Evolutionary conservation across 2,329 filamentous ascomycete genomes (phyloP).

Genomic region (Fusarium kyushuense): DNA sequence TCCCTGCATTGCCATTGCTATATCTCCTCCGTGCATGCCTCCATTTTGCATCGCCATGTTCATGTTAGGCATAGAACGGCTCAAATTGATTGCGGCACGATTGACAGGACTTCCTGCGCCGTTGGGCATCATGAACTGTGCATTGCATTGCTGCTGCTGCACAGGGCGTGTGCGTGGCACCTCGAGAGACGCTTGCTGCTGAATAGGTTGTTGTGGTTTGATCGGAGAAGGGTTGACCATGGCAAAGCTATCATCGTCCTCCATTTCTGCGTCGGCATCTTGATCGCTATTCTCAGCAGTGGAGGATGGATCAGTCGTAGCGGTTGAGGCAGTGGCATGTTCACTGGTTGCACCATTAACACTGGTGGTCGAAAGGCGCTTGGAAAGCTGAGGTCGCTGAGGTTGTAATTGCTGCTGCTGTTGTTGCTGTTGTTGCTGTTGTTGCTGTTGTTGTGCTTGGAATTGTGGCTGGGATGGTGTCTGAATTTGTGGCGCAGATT

Average conservation of each 20-base stretch:
- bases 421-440: slow-evolving; percentile 23
- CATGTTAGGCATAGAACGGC: slow-evolving; percentile 61
- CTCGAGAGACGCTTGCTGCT: slow-evolving; percentile 58
- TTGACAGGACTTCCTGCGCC: slow-evolving; percentile 53
- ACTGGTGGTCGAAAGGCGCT: slow-evolving; percentile 53
- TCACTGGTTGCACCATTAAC: slow-evolving; percentile 53
- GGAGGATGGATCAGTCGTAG: slow-evolving; percentile 55
- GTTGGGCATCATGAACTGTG: slow-evolving; percentile 58
- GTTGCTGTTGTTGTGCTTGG: slow-evolving; percentile 37
- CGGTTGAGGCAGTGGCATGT: slow-evolving; percentile 49
- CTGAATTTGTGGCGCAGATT: slow-evolving; percentile 38
- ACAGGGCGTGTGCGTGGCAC: slow-evolving; percentile 56
- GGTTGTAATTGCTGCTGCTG: slow-evolving; percentile 21
- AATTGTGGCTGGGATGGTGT: slow-evolving; percentile 37
- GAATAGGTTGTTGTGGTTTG: slow-evolving; percentile 55
- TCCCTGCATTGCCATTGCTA: slow-evolving; percentile 60
- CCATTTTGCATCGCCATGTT: slow-evolving; percentile 57
- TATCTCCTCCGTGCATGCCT: slow-evolving; percentile 57
- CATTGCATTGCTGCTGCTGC: slow-evolving; percentile 52
- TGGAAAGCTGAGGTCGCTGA: slow-evolving; percentile 40
- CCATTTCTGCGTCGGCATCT: slow-evolving; percentile 65
- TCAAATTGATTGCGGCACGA: slow-evolving; percentile 56
- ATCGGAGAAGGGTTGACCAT: slow-evolving; percentile 60
- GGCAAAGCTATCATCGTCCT: slow-evolving; percentile 68
- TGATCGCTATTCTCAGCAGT: slow-evolving; percentile 62